Evolutionary conservation across 345 rosid genomes (phyloP).

Genomic region (Lepidium sativum): DNA sequence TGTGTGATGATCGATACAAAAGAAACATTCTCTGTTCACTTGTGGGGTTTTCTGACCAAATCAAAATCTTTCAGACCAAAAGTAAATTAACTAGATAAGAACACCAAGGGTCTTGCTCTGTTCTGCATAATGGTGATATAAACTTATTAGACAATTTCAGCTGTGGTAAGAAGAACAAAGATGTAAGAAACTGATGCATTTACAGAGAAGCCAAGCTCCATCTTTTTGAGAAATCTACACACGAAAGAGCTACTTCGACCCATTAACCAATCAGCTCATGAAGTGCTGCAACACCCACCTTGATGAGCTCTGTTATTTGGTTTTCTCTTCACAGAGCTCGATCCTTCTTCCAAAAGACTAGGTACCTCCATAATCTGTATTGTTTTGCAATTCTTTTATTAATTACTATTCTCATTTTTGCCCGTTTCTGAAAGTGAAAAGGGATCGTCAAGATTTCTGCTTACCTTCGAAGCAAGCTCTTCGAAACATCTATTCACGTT

Average conservation of each 20-base stretch:
- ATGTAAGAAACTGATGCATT: constrained; percentile 2
- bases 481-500: constrained; percentile 64
- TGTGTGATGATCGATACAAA: neutral
- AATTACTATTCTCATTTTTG: neutral
- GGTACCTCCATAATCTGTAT: constrained; percentile 73
- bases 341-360: constrained; percentile 68
- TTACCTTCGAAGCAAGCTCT: constrained; percentile 66
- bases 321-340: constrained; percentile 48
- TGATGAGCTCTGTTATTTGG: constrained; percentile 26
- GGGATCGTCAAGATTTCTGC: neutral
- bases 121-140: neutral
- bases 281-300: constrained; percentile 43
- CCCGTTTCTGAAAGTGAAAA: neutral
- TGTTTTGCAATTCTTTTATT: neutral
- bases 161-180: constrained; percentile 7
- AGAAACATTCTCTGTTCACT: neutral
- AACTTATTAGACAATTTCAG: constrained; percentile 15
- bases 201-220: constrained; percentile 18
- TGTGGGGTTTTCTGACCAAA: neutral
- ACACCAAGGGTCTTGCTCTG: neutral
- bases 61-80: neutral
- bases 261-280: neutral
- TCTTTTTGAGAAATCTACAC: constrained; percentile 13
- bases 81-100: neutral
- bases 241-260: neutral